Conservation (phyloP, 2,329 filamentous ascomycete species). For the Phyllosticta citrichinensis region DNA sequence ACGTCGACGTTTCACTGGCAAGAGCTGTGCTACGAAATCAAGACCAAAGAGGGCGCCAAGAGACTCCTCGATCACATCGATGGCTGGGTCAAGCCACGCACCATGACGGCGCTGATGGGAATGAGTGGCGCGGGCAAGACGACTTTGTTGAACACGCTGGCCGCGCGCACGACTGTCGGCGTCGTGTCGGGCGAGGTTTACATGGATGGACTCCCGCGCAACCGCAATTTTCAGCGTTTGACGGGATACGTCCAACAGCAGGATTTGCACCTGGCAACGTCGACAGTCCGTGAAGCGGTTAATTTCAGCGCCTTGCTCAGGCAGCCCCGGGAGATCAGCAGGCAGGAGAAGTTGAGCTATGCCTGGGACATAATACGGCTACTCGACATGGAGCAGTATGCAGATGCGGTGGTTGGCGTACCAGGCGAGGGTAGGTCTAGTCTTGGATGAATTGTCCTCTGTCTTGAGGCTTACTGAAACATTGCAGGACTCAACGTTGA, state of each 20-base stretch:
- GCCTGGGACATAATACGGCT: constrained; percentile 87
- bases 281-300: constrained; percentile 80
- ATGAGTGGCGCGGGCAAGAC: constrained; percentile 92
- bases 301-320: constrained; percentile 78
- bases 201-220: constrained; percentile 64
- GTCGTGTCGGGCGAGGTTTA: constrained; percentile 80
- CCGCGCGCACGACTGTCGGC: constrained; percentile 79
- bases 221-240: constrained; percentile 80
- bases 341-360: constrained; percentile 71
- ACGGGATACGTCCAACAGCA: constrained; percentile 90
- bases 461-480: not conserved
- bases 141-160: constrained; percentile 76
- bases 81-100: constrained; percentile 90
- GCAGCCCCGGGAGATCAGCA: constrained; percentile 65
- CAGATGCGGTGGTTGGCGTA: constrained; percentile 82
- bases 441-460: not conserved
- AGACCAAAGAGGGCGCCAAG: constrained; percentile 67
- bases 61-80: constrained; percentile 77
- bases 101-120: constrained; percentile 77
- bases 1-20: constrained; percentile 80
- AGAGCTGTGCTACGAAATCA: constrained; percentile 67
- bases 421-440: constrained; percentile 59
- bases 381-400: constrained; percentile 81
- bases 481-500: constrained; percentile 41
- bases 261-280: constrained; percentile 75